Percentiles rank a stretch among this genome's conserved stretches.
These are phyloP conservation scores for Kodamaea sp. DNA, from an alignment of 1,139 yeast genomes.

Conservation along the genomic window DNA sequence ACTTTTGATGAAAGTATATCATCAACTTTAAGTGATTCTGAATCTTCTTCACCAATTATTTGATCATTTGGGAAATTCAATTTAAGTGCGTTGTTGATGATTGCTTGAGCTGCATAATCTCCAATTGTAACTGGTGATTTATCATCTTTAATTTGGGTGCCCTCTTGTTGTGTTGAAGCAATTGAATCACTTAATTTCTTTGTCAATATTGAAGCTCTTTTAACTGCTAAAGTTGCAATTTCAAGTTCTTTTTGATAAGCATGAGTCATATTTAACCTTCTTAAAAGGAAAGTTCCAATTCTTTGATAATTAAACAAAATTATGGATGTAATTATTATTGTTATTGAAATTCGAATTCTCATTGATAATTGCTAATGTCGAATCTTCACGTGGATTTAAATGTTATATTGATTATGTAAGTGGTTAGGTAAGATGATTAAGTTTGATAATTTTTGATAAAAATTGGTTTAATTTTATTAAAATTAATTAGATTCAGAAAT, in stretches of 20 bases:
- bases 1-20: slow-evolving; percentile 45
- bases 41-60: slow-evolving; percentile 93
- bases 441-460: too few species aligned
- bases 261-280: slow-evolving; percentile 15
- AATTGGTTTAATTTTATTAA: too few species aligned
- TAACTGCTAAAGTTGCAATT: slow-evolving; percentile 86
- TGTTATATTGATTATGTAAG: too few species aligned
- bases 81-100: slow-evolving; percentile 78
- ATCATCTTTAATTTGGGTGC: slow-evolving; percentile 78
- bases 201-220: slow-evolving; percentile 78
- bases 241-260: slow-evolving; percentile 54
- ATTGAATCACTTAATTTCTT: slow-evolving; percentile 68
- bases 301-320: slow-evolving; percentile 7
- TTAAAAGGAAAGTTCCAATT: neutral
- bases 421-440: too few species aligned
- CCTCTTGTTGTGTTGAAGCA: slow-evolving; percentile 50
- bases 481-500: too few species aligned
- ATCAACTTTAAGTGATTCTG: slow-evolving; percentile 52
- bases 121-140: slow-evolving; percentile 96
- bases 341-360: too few species aligned
- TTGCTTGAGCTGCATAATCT: slow-evolving; percentile 94
- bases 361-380: too few species aligned
- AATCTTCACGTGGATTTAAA: too few species aligned
- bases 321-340: slow-evolving; percentile 1
- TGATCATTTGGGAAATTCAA: slow-evolving; percentile 78